Base-by-base conservation (phyloP, 495 filamentous ascomycete genomes). In the Penicillium verhagenii region DNA sequence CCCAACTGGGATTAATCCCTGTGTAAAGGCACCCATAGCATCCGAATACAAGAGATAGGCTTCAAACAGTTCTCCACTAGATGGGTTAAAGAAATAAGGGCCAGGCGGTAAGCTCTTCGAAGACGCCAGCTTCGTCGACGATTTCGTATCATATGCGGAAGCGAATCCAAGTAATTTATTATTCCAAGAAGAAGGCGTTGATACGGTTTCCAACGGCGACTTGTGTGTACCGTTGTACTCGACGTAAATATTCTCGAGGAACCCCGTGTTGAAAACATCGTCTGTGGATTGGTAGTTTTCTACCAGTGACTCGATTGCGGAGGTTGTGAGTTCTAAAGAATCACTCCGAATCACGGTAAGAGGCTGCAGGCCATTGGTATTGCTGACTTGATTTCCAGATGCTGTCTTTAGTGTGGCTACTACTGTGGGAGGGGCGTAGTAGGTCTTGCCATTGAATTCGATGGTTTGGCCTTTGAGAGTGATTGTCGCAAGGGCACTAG, bases 21-120 rank as follows among this genome's bases (percentile, higher is more conserved):
- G 59, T 21, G 65, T 65, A 23, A 79, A 79, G 5, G 72, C 57
- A 1, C 71, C 58, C 18, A 71, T 64, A 28, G 67, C 66, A 52
- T 79, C 76, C 2, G 69, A 49, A 53, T 77, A 79, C 2, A 78
- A 53, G 3, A 73, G 69, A 50, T 71, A 73, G 10, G 73, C 73
- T 1, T 66, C 64, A 40, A 69, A 72, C 16, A 78, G 44, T 6
- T 66, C 51, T 4, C 74, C 74, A 6, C 72, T 74, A 1, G 57
- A 44, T 1, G 63, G 48, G 13, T 75, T 70, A 11, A 76, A 50
- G 57, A 82, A 79, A 59, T 81, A 81, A 0, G 79, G 79, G 0
- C 79, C 79, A 0, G 64, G 59, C 0, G 77, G 73, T 14, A 81
- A 18, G 19, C 23, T 29, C 44, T 29, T 47, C 21, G 24, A 47